Evolutionary conservation across 345 rosid genomes (phyloP).

Genomic region (Corchorus olitorius): DNA sequence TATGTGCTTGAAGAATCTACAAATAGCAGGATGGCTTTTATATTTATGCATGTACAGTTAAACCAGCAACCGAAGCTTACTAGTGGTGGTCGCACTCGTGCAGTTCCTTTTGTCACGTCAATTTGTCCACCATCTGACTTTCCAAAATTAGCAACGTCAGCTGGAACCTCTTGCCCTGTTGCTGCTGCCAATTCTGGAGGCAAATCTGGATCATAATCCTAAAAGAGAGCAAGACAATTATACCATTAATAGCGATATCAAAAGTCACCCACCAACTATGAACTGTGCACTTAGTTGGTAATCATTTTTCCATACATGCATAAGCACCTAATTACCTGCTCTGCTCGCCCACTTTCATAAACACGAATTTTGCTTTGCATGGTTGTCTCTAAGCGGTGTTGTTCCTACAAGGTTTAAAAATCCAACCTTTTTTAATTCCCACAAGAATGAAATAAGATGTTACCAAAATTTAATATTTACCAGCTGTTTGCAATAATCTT

Average conservation of each 20-base stretch:
- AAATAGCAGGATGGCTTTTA: background rate
- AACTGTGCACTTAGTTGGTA: background rate
- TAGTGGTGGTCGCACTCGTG: slow-evolving; percentile 70
- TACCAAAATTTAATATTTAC: slow-evolving; percentile 47
- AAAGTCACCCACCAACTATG: background rate
- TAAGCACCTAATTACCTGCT: slow-evolving; percentile 60
- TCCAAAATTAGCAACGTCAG: slow-evolving; percentile 55
- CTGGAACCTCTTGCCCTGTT: slow-evolving; percentile 68
- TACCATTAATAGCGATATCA: background rate
- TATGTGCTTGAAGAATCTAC: background rate
- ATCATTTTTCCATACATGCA: slow-evolving; percentile 6
- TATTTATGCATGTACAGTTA: background rate
- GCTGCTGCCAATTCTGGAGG: slow-evolving; percentile 99
- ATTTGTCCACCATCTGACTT: slow-evolving; percentile 62
- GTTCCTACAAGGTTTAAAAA: slow-evolving; percentile 62
- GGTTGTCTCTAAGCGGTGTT: slow-evolving; percentile 83
- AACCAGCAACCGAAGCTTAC: slow-evolving; percentile 51
- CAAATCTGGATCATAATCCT: slow-evolving; percentile 96
- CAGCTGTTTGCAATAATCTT: slow-evolving; percentile 95
- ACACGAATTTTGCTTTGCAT: slow-evolving; percentile 99
- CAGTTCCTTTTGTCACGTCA: slow-evolving; percentile 58
- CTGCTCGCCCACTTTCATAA: slow-evolving; percentile 93
- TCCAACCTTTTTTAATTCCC: slow-evolving; percentile 24
- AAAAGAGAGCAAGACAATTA: slow-evolving; percentile 23
- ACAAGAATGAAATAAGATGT: slow-evolving; percentile 17